Evolutionary conservation across 768 basidiomycete genomes (phyloP).

Genomic region (Collybia nuda): DNA sequence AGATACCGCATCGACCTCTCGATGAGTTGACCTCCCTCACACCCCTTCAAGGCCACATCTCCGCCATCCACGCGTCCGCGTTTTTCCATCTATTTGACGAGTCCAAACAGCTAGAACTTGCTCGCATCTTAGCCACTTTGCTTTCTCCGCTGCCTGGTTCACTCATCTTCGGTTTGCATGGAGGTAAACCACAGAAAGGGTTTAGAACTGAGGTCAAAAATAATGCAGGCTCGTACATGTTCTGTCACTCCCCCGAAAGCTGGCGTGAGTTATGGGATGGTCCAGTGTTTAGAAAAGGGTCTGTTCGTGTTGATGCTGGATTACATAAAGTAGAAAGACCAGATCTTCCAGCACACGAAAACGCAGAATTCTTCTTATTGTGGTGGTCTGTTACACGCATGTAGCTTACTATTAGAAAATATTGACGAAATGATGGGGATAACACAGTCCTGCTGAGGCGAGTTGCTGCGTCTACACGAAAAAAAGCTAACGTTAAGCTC

Average conservation of each 20-base stretch:
- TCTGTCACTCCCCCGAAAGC: constrained; percentile 35
- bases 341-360: constrained; percentile 1
- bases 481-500: too few relatives aligned
- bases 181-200: constrained; percentile 30
- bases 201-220: neutral
- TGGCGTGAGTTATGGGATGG: constrained; percentile 37
- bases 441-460: too few relatives aligned
- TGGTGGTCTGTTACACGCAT: neutral
- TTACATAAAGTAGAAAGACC: constrained; percentile 17
- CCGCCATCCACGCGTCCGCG: constrained; percentile 47
- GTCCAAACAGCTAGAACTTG: constrained; percentile 38
- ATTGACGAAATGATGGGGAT: neutral
- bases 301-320: constrained; percentile 25
- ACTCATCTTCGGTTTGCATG: constrained; percentile 44
- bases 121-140: constrained; percentile 36
- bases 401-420: neutral
- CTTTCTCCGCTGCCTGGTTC: constrained; percentile 44
- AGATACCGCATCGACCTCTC: constrained; percentile 13
- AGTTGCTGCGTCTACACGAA: too few relatives aligned
- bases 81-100: constrained; percentile 55
- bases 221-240: constrained; percentile 17
- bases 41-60: constrained; percentile 43
- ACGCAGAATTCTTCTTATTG: neutral
- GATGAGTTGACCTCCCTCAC: constrained; percentile 17
- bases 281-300: constrained; percentile 28